Evolutionary conservation across 495 filamentous ascomycete species (phyloP).

Genomic region (Cercophora sp.): DNA sequence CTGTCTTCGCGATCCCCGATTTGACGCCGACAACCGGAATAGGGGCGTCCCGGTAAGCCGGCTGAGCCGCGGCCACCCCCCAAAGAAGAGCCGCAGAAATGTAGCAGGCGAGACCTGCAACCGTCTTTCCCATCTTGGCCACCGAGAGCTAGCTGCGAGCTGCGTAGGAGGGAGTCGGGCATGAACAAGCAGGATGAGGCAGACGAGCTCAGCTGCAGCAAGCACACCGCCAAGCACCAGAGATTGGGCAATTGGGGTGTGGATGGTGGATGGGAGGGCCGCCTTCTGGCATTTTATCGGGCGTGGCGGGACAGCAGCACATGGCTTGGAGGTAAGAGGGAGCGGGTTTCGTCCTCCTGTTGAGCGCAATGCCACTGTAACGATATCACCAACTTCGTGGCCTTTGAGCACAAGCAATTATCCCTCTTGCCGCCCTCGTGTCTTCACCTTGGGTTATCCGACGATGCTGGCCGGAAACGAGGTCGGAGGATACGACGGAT

Average conservation of each 20-base stretch:
- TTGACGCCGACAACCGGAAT: slow-evolving; percentile 34
- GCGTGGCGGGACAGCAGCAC: slow-evolving; percentile 1
- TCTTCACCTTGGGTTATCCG: neutral
- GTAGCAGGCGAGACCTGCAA: neutral
- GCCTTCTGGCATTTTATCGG: slow-evolving; percentile 14
- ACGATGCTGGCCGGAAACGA: neutral
- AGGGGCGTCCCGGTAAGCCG: slow-evolving; percentile 11
- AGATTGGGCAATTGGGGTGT: neutral
- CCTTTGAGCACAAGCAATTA: slow-evolving; percentile 19
- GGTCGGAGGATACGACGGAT: slow-evolving; percentile 7
- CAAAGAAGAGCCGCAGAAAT: slow-evolving; percentile 11
- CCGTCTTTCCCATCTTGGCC: slow-evolving; percentile 14
- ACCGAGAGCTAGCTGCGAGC: slow-evolving; percentile 8
- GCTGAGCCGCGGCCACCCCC: slow-evolving; percentile 4
- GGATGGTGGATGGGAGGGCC: neutral
- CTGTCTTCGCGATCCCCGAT: slow-evolving; percentile 33
- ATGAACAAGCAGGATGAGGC: slow-evolving; percentile 3
- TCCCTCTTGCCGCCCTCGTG: slow-evolving; percentile 1
- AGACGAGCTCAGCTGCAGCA: slow-evolving; percentile 2
- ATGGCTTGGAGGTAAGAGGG: neutral
- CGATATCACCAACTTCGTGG: slow-evolving; percentile 27
- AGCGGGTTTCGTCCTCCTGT: too few relatives aligned
- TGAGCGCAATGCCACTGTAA: slow-evolving; percentile 13
- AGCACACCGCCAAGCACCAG: slow-evolving; percentile 8
- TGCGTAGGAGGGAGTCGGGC: neutral